phyloP scores from a whole-genome alignment of 1,139 yeast genomes.

The Suhomyces chickasaworum region DNA sequence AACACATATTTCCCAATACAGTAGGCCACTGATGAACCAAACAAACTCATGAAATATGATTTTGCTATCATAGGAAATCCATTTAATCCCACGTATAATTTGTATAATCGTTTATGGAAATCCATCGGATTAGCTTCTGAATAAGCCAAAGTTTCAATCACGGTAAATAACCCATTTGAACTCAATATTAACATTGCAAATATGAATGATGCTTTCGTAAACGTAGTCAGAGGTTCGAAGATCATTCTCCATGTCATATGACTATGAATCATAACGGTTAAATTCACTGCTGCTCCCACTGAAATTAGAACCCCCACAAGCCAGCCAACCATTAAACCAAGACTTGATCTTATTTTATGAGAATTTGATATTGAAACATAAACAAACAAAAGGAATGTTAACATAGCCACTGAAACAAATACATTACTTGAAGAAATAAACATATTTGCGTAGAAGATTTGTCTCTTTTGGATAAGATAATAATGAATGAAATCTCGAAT shows the following conservation, averaged over 20 bases:
- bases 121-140: slow-evolving; percentile 18
- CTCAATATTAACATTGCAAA: slow-evolving; percentile 33
- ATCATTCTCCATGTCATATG: slow-evolving; percentile 31
- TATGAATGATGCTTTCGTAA: slow-evolving; percentile 29
- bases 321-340: slow-evolving; percentile 66
- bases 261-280: slow-evolving; percentile 23
- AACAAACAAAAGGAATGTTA: slow-evolving; percentile 24
- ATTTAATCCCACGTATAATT: slow-evolving; percentile 25
- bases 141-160: slow-evolving; percentile 25
- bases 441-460: slow-evolving; percentile 13
- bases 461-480: slow-evolving; percentile 23
- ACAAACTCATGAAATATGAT: slow-evolving; percentile 20
- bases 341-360: slow-evolving; percentile 57
- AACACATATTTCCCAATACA: slow-evolving; percentile 20
- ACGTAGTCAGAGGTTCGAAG: slow-evolving; percentile 34
- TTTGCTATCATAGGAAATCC: slow-evolving; percentile 27
- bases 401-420: slow-evolving; percentile 14
- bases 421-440: slow-evolving; percentile 14
- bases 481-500: slow-evolving; percentile 26
- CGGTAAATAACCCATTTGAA: slow-evolving; percentile 34
- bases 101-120: slow-evolving; percentile 31
- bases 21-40: slow-evolving; percentile 13
- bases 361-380: slow-evolving; percentile 55
- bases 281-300: slow-evolving; percentile 53
- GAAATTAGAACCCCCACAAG: slow-evolving; percentile 52